These are phyloP conservation scores for Aspergillus chevalieri DNA, from an alignment of 2,329 filamentous ascomycete species.

Conservation along the genomic window DNA sequence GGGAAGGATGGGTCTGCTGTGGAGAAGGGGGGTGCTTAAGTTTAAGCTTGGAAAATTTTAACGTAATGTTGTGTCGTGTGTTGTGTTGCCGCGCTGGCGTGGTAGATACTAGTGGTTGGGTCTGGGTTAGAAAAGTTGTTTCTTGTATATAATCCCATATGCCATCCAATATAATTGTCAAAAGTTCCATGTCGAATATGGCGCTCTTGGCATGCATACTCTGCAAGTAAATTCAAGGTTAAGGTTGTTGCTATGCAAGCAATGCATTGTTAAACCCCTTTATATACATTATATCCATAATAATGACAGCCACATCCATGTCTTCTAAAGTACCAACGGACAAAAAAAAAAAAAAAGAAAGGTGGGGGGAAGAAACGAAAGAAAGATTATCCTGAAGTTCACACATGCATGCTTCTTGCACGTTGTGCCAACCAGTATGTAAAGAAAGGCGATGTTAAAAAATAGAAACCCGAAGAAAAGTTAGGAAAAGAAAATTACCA, in stretches of 20 bases:
- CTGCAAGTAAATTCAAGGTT: not conserved
- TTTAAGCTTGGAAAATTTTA: no score
- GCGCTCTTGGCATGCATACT: not conserved
- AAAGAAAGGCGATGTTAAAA: no score
- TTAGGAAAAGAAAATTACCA: no score
- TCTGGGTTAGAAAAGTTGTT: not conserved
- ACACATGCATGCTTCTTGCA: no score
- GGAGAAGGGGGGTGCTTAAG: not conserved
- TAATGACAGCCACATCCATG: not conserved
- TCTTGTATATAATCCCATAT: not conserved
- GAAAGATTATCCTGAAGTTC: no score
- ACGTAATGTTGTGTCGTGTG: not conserved
- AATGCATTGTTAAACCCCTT: not conserved
- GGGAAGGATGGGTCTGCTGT: constrained; percentile 1
- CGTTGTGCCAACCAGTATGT: no score
- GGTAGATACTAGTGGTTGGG: not conserved
- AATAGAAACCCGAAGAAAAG: no score
- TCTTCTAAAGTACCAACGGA: not conserved
- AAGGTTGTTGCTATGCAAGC: not conserved
- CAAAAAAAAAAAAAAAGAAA: constrained; percentile 1
- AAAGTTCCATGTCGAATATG: not conserved
- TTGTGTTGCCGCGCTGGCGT: not conserved
- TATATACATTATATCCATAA: constrained; percentile 4
- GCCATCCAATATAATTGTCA: not conserved
- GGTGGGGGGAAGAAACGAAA: no score